phyloP scores from a whole-genome alignment of 352 stramenopile genomes.

The Globisporangium abappressorium region DNA sequence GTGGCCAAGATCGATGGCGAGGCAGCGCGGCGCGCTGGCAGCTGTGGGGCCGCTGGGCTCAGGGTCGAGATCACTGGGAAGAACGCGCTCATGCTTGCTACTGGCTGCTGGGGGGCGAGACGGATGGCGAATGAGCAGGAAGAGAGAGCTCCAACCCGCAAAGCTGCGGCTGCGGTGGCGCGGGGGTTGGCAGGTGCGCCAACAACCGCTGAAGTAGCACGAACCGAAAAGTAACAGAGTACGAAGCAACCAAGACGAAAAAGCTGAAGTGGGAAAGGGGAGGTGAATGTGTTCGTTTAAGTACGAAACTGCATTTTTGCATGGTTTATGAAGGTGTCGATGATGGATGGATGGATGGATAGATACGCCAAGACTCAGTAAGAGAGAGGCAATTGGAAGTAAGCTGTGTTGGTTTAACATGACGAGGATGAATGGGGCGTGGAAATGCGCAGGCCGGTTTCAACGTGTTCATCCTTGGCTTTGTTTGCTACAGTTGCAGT shows the following conservation, averaged over 20 bases:
- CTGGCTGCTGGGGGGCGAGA: slow-evolving; percentile 30
- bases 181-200: neutral
- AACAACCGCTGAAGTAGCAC: slow-evolving; percentile 13
- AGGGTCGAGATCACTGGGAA: slow-evolving; percentile 76
- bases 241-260: slow-evolving; percentile 6
- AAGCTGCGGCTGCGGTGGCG: slow-evolving; percentile 19
- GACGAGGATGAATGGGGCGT: neutral
- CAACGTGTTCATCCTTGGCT: neutral
- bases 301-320: neutral
- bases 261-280: slow-evolving; percentile 5
- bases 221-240: neutral
- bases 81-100: slow-evolving; percentile 68
- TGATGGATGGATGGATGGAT: neutral
- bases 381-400: neutral
- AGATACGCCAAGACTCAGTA: no score
- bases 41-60: slow-evolving; percentile 46
- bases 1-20: slow-evolving; percentile 58
- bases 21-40: slow-evolving; percentile 34
- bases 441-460: neutral
- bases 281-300: neutral
- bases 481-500: neutral
- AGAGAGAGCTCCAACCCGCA: slow-evolving; percentile 10
- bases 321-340: neutral
- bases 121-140: slow-evolving; percentile 59
- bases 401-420: neutral